Conservation (phyloP, 257 asterid species). For the Solanum sejunctum region DNA sequence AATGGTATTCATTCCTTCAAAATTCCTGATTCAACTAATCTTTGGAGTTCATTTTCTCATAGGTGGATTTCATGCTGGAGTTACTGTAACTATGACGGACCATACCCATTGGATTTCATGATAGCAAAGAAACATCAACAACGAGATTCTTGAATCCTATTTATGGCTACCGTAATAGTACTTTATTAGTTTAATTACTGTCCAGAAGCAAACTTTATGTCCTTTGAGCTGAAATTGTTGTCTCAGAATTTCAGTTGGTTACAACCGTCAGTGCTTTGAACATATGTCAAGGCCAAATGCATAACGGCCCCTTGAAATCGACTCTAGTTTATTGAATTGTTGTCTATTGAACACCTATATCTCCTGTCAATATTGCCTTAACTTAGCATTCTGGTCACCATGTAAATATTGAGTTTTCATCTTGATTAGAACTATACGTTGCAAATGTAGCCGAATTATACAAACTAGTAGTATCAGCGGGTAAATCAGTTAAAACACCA, state of each 20-base stretch:
- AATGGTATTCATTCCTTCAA: neutral
- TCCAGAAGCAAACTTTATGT: neutral
- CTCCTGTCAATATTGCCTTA: neutral
- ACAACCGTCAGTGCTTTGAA: neutral
- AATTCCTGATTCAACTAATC: neutral
- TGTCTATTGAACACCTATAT: neutral
- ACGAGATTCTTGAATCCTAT: neutral
- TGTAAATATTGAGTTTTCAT: neutral
- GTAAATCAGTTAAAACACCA: neutral
- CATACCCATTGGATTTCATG: neutral
- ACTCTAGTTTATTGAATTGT: neutral
- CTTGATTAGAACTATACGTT: neutral
- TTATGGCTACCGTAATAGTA: neutral
- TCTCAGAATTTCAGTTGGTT: neutral
- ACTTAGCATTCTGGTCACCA: neutral
- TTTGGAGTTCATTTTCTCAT: neutral
- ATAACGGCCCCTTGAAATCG: neutral
- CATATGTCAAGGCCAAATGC: neutral
- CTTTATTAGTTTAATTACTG: neutral
- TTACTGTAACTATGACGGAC: neutral
- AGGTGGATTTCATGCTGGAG: conserved; percentile 1
- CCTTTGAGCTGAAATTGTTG: neutral
- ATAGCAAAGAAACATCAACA: neutral
- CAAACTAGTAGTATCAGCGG: neutral
- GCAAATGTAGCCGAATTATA: neutral